Conservation (phyloP, 2,329 filamentous ascomycete species). For the Trichophyton verrucosum region DNA sequence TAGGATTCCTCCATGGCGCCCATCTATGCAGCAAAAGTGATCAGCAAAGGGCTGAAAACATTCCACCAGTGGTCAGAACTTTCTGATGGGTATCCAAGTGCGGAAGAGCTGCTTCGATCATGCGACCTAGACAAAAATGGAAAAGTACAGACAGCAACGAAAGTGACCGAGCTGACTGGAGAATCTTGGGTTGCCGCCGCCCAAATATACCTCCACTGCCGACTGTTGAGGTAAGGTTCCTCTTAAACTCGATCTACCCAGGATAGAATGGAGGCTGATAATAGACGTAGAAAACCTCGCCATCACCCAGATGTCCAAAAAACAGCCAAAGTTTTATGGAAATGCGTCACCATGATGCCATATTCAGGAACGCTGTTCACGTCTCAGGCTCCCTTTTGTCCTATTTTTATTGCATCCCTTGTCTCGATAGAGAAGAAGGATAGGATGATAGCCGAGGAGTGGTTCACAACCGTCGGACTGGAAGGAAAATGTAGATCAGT, state of each 20-base stretch:
- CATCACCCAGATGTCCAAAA: constrained; percentile 9
- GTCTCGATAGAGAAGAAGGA: constrained; percentile 7
- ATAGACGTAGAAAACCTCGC: constrained; percentile 8
- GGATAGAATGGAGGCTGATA: neutral
- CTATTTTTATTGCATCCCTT: constrained; percentile 8
- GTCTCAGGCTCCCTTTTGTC: constrained; percentile 10
- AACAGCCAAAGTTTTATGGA: neutral
- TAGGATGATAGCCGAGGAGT: constrained; percentile 6
- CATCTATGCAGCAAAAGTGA: constrained; percentile 4
- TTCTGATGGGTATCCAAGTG: constrained; percentile 6
- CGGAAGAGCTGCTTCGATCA: constrained; percentile 8
- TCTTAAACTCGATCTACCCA: neutral
- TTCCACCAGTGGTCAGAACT: constrained; percentile 13
- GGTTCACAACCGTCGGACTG: constrained; percentile 3
- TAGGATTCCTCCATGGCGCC: neutral
- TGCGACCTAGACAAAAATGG: constrained; percentile 10
- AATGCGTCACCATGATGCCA: constrained; percentile 8
- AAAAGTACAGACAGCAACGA: constrained; percentile 6
- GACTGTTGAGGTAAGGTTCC: constrained; percentile 8
- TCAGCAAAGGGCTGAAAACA: constrained; percentile 4
- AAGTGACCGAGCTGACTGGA: constrained; percentile 11
- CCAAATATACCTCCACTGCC: constrained; percentile 13
- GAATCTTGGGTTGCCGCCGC: constrained; percentile 11
- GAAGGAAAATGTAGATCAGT: constrained; percentile 3
- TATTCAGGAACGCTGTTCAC: constrained; percentile 9